These are phyloP conservation scores for Fragaria iinumae DNA, from an alignment of 306 rosid genomes.

Conservation along the genomic window DNA sequence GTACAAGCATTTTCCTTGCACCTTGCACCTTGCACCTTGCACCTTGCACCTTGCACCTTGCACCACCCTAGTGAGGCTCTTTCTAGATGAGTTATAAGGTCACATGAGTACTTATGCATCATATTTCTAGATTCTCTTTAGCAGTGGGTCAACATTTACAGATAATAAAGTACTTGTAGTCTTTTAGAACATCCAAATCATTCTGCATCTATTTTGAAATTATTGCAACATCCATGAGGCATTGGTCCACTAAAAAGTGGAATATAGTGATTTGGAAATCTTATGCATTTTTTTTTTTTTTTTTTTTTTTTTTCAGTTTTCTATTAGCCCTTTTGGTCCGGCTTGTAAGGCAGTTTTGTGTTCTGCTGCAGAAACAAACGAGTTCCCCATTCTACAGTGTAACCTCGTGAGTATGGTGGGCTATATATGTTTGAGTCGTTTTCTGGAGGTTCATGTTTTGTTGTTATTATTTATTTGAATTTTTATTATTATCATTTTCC, in stretches of 20 bases:
- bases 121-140: neutral
- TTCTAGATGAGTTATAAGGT: neutral
- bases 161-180: neutral
- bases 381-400: neutral
- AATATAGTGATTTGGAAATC: neutral
- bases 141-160: neutral
- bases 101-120: neutral
- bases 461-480: neutral
- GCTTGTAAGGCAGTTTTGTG: neutral
- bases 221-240: neutral
- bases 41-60: slow-evolving; percentile 9
- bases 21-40: slow-evolving; percentile 6
- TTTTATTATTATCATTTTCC: neutral
- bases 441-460: slow-evolving; percentile 5
- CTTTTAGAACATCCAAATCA: neutral
- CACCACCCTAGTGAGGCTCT: neutral
- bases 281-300: neutral
- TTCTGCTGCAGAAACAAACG: neutral
- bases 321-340: neutral
- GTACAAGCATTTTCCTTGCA: neutral
- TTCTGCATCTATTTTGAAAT: neutral
- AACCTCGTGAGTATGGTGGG: slow-evolving; percentile 41
- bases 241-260: neutral
- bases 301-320: neutral
- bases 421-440: slow-evolving; percentile 11